Base-by-base conservation (phyloP, 331 rosid genomes). In the Saraca asoca region DNA sequence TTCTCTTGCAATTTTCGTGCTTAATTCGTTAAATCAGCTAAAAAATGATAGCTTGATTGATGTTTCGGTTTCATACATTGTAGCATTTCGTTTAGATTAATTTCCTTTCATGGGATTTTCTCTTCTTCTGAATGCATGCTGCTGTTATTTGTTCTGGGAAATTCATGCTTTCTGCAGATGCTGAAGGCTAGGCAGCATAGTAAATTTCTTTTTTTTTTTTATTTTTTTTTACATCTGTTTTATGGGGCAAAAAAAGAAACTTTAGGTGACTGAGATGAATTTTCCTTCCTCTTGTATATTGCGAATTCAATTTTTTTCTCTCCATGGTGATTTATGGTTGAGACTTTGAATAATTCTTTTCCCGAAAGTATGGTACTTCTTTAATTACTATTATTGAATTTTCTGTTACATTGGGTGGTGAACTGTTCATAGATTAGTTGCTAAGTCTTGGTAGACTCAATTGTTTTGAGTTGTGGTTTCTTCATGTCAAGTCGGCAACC, bases 391-490 rank as follows among this genome's bases (percentile, higher is more conserved):
- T 39, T 39, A 43, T 50, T 0, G 74, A 14, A 49, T 39, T 65
- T 65, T 73, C 77, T 80, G 79, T 69, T 80, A 45, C 72, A 73
- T 81, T 69, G 73, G 58, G 58, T 57, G 41, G 74, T 56, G 75
- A 58, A 58, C 54, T 64, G 64, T 69, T 76, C 46, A 11, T 49
- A 10, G 35, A 6, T 31, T 14, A 10, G 49, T 69, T 9, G 20
- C 61, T n/a, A 48, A 18, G 64, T 48, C 35, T 58, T 64, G 51
- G 34, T 53, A 2, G 45, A 31, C 13, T 24, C 51, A 9, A 3
- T 51, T 53, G 37, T 71, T 71, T 71, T 43, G 5, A 55, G 48
- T 70, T 66, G 57, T 7, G 12, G 54, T 60, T 52, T 44, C 8
- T 57, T 58, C 18, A 58, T 46, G 39, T 34, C 16, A 34, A 33